phyloP scores from a whole-genome alignment of 2,329 filamentous ascomycete species.

The Pseudonectria buxi region DNA sequence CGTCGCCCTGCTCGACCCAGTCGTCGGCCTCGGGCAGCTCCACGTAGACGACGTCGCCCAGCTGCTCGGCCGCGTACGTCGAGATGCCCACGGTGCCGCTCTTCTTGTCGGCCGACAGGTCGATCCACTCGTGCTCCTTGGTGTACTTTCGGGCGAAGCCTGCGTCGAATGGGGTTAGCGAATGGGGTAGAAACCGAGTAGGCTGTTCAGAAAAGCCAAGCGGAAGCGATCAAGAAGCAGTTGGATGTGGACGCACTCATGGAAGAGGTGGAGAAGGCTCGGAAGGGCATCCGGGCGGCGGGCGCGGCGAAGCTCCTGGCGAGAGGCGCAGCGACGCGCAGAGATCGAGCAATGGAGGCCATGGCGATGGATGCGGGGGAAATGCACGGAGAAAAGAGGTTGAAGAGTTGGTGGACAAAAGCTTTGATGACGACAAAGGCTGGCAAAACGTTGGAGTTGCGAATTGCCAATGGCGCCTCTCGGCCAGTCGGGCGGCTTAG shows the following conservation, averaged over 20 bases:
- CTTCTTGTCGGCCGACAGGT: conserved; percentile 75
- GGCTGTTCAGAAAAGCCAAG: conserved; percentile 1
- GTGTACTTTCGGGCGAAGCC: conserved; percentile 78
- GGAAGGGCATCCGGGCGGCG: conserved; percentile 38
- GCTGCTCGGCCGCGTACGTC: conserved; percentile 80
- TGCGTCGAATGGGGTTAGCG: conserved; percentile 23
- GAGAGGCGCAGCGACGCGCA: conserved; percentile 43
- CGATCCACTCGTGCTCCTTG: conserved; percentile 97
- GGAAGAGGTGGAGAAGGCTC: conserved; percentile 34
- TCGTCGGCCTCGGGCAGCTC: conserved; percentile 71
- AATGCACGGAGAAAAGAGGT: too few species aligned
- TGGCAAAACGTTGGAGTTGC: neutral
- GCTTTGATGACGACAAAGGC: conserved; percentile 1
- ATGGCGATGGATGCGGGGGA: conserved; percentile 31
- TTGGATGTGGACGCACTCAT: conserved; percentile 26
- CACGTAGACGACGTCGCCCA: conserved; percentile 95
- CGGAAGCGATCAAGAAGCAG: conserved; percentile 2
- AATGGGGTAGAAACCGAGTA: conserved; percentile 1
- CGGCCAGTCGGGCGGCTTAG: neutral
- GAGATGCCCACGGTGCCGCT: conserved; percentile 81
- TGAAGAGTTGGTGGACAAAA: neutral
- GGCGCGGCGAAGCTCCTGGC: conserved; percentile 32
- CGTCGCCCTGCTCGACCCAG: conserved; percentile 67
- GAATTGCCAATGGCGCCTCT: too few species aligned
- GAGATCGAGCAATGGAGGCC: conserved; percentile 55